Evolutionary conservation across 2,329 filamentous ascomycete genomes (phyloP).

Genomic region (Aspergillus sp.): DNA sequence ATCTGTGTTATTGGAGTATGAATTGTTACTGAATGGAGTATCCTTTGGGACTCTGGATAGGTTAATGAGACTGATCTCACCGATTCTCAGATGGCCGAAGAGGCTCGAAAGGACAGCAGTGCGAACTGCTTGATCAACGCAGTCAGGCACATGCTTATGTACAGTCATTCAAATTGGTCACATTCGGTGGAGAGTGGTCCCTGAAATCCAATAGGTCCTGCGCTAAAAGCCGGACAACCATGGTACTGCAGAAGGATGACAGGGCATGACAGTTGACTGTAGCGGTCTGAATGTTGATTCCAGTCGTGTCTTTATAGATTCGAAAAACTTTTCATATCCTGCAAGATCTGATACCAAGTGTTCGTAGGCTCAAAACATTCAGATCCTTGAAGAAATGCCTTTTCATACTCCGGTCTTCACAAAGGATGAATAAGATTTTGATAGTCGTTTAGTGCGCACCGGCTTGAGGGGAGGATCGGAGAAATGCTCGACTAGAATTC

Average conservation of each 20-base stretch:
- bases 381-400: neutral
- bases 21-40: no score
- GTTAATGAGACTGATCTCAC: neutral
- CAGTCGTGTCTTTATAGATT: no score
- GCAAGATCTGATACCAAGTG: neutral
- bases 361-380: neutral
- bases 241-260: neutral
- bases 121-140: neutral
- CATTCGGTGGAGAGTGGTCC: neutral
- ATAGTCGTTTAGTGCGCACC: neutral
- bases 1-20: no score
- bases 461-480: neutral
- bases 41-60: no score
- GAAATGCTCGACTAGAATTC: neutral
- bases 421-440: constrained; percentile 10
- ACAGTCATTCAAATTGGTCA: neutral
- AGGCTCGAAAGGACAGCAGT: neutral
- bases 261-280: neutral
- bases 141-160: neutral
- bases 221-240: neutral
- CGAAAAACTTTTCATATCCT: neutral
- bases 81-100: neutral
- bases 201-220: neutral
- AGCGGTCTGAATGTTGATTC: neutral
- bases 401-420: neutral